A percentile compares a stretch with the other conserved stretches of the same genome.
Evolutionary conservation across 495 filamentous ascomycete genomes (phyloP).

Genomic region (Achaetomiella virescens): DNA sequence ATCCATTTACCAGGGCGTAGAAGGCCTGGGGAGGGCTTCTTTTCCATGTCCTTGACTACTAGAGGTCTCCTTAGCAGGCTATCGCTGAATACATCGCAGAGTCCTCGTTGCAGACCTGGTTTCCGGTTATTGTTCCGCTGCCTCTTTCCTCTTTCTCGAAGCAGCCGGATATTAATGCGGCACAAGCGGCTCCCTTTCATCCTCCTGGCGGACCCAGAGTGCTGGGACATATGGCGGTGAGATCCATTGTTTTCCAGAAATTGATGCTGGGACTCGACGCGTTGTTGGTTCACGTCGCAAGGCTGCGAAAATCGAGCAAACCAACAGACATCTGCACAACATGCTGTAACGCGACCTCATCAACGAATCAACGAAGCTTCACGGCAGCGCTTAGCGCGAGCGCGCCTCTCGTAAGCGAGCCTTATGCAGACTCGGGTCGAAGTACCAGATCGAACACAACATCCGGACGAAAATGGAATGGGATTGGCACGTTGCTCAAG

Average conservation of each 20-base stretch:
- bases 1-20: too few species aligned
- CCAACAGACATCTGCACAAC: background rate
- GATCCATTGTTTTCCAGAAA: constrained; percentile 2
- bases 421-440: background rate
- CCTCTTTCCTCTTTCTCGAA: background rate
- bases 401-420: background rate
- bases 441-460: background rate
- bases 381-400: background rate
- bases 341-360: too few species aligned
- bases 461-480: background rate
- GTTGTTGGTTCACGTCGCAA: constrained; percentile 5
- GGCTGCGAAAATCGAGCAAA: background rate
- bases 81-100: too few species aligned
- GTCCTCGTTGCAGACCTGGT: too few species aligned
- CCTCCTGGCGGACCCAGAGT: background rate
- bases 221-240: background rate
- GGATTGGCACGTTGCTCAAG: too few species aligned
- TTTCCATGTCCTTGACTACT: too few species aligned
- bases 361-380: background rate
- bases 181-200: background rate
- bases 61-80: too few species aligned
- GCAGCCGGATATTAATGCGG: background rate
- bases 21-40: too few species aligned
- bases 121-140: too few species aligned
- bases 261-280: background rate